Evolutionary conservation across 192 early-diverging fungal species (phyloP), one percentile per base, ranked within the genome.

Genomic region (Kickxella alabastrina): DNA sequence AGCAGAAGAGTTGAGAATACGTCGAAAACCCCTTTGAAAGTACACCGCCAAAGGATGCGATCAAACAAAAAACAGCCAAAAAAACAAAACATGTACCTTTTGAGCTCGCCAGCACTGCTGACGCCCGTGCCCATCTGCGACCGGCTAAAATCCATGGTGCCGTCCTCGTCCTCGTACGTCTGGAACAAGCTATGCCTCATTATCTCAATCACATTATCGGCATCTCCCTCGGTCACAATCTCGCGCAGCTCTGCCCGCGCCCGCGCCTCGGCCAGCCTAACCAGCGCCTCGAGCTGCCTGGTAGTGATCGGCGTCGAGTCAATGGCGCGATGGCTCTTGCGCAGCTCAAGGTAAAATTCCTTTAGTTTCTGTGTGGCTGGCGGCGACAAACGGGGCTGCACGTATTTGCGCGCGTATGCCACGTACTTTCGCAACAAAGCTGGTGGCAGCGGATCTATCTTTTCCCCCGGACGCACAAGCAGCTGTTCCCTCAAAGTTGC

Each of bases 281-380:
- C 81, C 68, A 91, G 71, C 8, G 88, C 87, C 62, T 92, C 91
- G 2, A 92, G 75, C 57, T 92, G 89, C 18, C 88, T 64, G 0
- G 88, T 89, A 6, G 90, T 92, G 35, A 92, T 91, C 1, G 86
- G 80, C 10, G 83, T 88, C 43, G 82, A 82, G 61, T 86, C 84
- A 3, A 82, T 63, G 14, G 76, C 75, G 3, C 81, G 82, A 64
- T 86, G 81, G 45, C 66, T 79, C 39, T 64, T 57, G 25, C 88
- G 73, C 32, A 92, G 75, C 43, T 80, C 80, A 17, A 89, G 29
- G 44, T 90, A 92, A 47, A 88, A 90, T n/a, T 80, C 62, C 54
- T 89, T 85, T 21, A 90, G 65, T 6, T 65, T 74, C 6, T 43
- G 32, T 6, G 75, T 80, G 2, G 88, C 87, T 23, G 75, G 87